Conservation (phyloP, 305 asterid genomes). For the Fraxinus greggii region DNA sequence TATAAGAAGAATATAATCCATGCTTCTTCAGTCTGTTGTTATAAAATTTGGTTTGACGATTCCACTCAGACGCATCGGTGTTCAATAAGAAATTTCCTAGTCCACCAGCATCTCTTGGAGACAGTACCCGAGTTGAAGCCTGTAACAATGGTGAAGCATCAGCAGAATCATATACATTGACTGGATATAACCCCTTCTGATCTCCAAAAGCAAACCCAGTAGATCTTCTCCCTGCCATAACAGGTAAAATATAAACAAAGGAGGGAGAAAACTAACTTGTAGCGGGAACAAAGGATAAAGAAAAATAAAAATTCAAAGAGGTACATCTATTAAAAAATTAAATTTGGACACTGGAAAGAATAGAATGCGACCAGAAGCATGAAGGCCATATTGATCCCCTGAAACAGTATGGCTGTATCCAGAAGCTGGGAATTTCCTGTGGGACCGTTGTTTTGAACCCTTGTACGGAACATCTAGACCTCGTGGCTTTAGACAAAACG, state of each 20-base stretch:
- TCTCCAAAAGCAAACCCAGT: constrained; percentile 57
- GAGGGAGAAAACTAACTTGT: background rate
- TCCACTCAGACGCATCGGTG: constrained; percentile 61
- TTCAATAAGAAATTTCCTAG: constrained; percentile 43
- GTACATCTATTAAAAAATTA: background rate
- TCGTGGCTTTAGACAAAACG: constrained; percentile 91
- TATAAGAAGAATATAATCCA: constrained; percentile 41
- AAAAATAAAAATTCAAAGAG: background rate
- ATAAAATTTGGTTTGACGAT: constrained; percentile 43
- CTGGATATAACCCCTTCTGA: constrained; percentile 46
- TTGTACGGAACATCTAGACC: constrained; percentile 84
- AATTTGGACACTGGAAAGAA: constrained; percentile 19
- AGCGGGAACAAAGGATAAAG: background rate
- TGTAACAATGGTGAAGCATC: constrained; percentile 66
- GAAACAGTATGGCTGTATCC: constrained; percentile 58
- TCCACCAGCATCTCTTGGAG: constrained; percentile 59
- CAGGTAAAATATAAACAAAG: background rate
- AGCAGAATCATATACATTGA: constrained; percentile 44
- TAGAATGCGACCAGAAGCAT: constrained; percentile 44
- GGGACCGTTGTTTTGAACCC: constrained; percentile 89
- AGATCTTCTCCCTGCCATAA: constrained; percentile 67
- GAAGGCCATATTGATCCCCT: constrained; percentile 58
- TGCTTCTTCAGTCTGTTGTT: constrained; percentile 61
- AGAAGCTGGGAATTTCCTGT: constrained; percentile 65
- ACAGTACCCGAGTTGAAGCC: constrained; percentile 54